Conservation (phyloP, 129 eudicot genomes). For the Dittrichia graveolens region DNA sequence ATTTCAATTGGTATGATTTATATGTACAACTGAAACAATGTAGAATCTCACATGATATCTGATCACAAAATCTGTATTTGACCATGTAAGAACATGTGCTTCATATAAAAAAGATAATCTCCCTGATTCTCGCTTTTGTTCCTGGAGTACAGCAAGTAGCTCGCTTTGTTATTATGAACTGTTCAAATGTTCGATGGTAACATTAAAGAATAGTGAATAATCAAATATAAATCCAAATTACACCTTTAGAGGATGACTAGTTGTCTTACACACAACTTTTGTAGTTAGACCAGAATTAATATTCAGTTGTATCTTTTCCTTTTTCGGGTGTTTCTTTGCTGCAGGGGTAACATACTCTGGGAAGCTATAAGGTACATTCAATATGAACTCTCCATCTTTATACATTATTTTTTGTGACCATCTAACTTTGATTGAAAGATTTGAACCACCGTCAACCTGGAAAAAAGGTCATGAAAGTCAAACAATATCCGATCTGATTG, state of each 20-base stretch:
- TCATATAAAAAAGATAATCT: slow-evolving; percentile 57
- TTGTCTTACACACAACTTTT: slow-evolving; percentile 57
- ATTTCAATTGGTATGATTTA: neutral
- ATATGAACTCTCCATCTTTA: slow-evolving; percentile 60
- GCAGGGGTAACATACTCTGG: slow-evolving; percentile 91
- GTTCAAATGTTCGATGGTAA: slow-evolving; percentile 5
- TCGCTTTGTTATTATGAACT: neutral
- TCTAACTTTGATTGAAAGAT: slow-evolving; percentile 56
- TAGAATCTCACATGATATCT: slow-evolving; percentile 53
- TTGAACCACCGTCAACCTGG: slow-evolving; percentile 85
- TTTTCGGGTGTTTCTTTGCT: slow-evolving; percentile 72
- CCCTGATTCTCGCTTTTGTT: slow-evolving; percentile 59
- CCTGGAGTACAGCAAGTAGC: slow-evolving; percentile 37
- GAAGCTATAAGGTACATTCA: slow-evolving; percentile 71
- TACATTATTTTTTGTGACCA: slow-evolving; percentile 77
- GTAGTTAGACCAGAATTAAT: slow-evolving; percentile 59
- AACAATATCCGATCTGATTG: neutral
- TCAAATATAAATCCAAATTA: neutral
- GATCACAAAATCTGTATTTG: slow-evolving; percentile 56
- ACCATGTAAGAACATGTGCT: slow-evolving; percentile 69
- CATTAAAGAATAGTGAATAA: neutral
- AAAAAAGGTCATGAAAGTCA: neutral
- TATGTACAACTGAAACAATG: neutral
- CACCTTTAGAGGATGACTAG: slow-evolving; percentile 91
- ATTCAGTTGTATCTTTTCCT: slow-evolving; percentile 68